Evolutionary conservation across 176 grass and related monocot genomes (phyloP).

Genomic region (Alopecurus myosuroides): DNA sequence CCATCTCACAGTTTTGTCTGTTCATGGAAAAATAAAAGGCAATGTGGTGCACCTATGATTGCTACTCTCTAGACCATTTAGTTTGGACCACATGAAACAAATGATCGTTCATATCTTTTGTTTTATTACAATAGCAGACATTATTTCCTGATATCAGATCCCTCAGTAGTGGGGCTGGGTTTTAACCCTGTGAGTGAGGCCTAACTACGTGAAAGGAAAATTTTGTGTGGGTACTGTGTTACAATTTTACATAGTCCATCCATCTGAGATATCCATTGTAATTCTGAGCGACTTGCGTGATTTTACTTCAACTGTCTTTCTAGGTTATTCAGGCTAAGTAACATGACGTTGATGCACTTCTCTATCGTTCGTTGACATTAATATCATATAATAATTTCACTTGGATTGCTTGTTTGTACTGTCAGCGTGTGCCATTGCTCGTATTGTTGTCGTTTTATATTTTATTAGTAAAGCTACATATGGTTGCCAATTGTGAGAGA

Average conservation of each 20-base stretch:
- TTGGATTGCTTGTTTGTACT: neutral
- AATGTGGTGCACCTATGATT: neutral
- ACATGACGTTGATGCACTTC: neutral
- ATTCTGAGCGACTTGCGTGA: neutral
- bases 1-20: neutral
- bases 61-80: neutral
- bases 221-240: neutral
- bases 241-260: neutral
- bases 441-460: neutral
- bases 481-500: neutral
- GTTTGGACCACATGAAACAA: neutral
- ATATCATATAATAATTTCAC: neutral
- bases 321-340: neutral
- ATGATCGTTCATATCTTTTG: neutral
- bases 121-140: neutral
- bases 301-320: neutral
- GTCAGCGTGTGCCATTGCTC: neutral
- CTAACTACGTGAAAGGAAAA: neutral
- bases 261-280: neutral
- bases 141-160: neutral
- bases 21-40: conserved; percentile 5
- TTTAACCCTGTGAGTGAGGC: neutral
- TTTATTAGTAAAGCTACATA: neutral
- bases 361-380: neutral
- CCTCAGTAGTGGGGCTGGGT: neutral